These are phyloP conservation scores for Glaciozyma antarctica DNA, from an alignment of 768 basidiomycete species.

Conservation along the genomic window DNA sequence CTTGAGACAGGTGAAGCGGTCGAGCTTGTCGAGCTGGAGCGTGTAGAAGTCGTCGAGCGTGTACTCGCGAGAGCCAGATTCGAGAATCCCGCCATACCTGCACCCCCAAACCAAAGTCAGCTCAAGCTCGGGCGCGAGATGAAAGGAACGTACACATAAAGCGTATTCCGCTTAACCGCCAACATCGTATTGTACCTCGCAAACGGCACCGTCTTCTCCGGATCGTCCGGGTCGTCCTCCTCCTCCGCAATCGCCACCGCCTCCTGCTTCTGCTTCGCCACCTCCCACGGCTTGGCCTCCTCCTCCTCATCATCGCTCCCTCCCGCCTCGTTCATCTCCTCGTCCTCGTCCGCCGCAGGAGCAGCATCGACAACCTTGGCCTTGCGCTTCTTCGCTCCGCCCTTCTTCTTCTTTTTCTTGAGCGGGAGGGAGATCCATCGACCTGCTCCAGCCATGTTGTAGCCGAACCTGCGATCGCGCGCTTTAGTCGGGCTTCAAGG, in stretches of 20 bases:
- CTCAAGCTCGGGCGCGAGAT: background rate
- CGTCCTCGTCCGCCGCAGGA: conserved; percentile 18
- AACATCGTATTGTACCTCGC: conserved; percentile 82
- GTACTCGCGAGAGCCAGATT: conserved; percentile 70
- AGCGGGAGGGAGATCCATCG: conserved; percentile 70
- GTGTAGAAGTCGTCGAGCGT: conserved; percentile 81
- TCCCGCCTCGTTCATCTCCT: conserved; percentile 21
- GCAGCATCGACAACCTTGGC: conserved; percentile 26
- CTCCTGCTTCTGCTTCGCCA: conserved; percentile 34
- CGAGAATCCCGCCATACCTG: conserved; percentile 79
- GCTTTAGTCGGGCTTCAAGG: background rate
- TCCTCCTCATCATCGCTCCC: conserved; percentile 19
- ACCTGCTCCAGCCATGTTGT: conserved; percentile 63
- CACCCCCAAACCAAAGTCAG: background rate
- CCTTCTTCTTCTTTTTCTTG: conserved; percentile 50
- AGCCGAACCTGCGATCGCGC: conserved; percentile 54
- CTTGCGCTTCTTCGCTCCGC: conserved; percentile 48
- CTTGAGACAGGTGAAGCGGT: conserved; percentile 63
- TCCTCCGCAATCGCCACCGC: conserved; percentile 33
- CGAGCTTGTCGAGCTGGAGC: conserved; percentile 74
- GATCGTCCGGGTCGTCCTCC: conserved; percentile 56
- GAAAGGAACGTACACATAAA: conserved; percentile 60
- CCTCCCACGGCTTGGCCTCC: conserved; percentile 28
- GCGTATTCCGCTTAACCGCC: conserved; percentile 67
- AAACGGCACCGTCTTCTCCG: conserved; percentile 54